Evolutionary conservation across 495 filamentous ascomycete species (phyloP).

Genomic region (Letharia columbiana): DNA sequence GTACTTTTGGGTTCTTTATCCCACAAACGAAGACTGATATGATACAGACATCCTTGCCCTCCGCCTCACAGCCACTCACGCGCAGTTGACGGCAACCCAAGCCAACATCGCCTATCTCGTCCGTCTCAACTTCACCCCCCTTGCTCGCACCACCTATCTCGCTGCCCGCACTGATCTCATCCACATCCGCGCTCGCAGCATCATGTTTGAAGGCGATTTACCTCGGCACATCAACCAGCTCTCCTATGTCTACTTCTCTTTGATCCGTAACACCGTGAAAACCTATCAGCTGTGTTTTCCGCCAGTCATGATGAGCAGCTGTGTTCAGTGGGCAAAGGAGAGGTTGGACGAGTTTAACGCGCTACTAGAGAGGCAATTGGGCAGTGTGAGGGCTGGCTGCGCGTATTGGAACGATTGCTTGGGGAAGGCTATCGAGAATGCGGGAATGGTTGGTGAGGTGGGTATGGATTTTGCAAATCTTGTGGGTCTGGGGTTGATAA

Average conservation of each 20-base stretch:
- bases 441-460: conserved; percentile 68
- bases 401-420: conserved; percentile 76
- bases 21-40: conserved; percentile 3
- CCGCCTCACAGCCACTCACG: conserved; percentile 62
- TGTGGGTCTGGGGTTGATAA: conserved; percentile 34
- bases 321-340: conserved; percentile 93
- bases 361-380: conserved; percentile 72
- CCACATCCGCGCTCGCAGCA: conserved; percentile 73
- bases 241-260: conserved; percentile 91
- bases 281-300: conserved; percentile 89
- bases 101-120: conserved; percentile 73
- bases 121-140: conserved; percentile 79
- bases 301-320: conserved; percentile 74
- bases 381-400: conserved; percentile 60
- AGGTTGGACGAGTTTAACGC: conserved; percentile 84
- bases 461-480: conserved; percentile 84
- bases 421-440: conserved; percentile 71
- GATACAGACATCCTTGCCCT: conserved; percentile 49
- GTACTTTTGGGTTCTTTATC: not conserved
- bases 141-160: conserved; percentile 79
- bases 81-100: conserved; percentile 61
- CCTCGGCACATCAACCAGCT: conserved; percentile 89
- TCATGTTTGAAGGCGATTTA: conserved; percentile 87
- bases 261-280: conserved; percentile 82
- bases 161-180: conserved; percentile 67